These are phyloP conservation scores for Salix caprea DNA, from an alignment of 345 rosid genomes.

Conservation along the genomic window DNA sequence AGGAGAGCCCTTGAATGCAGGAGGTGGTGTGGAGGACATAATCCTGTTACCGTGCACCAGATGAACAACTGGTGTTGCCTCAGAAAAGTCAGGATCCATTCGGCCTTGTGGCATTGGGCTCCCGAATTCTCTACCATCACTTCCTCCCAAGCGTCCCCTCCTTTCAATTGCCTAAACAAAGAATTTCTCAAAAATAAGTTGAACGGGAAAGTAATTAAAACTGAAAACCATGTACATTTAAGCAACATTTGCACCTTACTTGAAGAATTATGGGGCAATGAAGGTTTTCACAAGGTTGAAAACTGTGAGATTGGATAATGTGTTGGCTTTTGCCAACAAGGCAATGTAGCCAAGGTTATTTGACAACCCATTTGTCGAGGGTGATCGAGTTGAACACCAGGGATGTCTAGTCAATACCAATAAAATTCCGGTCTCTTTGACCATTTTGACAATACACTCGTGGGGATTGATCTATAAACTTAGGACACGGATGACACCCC, in stretches of 20 bases:
- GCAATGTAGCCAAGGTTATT: not conserved
- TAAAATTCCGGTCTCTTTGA: not conserved
- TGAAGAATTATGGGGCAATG: not conserved
- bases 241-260: not conserved
- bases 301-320: not conserved
- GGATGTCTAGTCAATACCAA: not conserved
- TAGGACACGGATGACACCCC: not conserved
- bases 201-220: not conserved
- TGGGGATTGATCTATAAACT: not conserved
- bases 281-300: not conserved
- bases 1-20: constrained; percentile 37
- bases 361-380: not conserved
- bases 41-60: constrained; percentile 32
- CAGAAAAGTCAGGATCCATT: constrained; percentile 33
- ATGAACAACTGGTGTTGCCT: constrained; percentile 27
- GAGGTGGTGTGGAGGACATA: constrained; percentile 45
- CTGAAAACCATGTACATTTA: not conserved
- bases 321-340: not conserved
- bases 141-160: constrained; percentile 50
- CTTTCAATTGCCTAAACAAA: constrained; percentile 63
- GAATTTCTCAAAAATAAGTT: not conserved
- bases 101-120: constrained; percentile 31
- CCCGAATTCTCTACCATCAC: constrained; percentile 43
- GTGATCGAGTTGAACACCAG: not conserved
- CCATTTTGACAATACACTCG: not conserved